phyloP scores from a whole-genome alignment of 495 filamentous ascomycete species.

The Jackrogersella minutella region DNA sequence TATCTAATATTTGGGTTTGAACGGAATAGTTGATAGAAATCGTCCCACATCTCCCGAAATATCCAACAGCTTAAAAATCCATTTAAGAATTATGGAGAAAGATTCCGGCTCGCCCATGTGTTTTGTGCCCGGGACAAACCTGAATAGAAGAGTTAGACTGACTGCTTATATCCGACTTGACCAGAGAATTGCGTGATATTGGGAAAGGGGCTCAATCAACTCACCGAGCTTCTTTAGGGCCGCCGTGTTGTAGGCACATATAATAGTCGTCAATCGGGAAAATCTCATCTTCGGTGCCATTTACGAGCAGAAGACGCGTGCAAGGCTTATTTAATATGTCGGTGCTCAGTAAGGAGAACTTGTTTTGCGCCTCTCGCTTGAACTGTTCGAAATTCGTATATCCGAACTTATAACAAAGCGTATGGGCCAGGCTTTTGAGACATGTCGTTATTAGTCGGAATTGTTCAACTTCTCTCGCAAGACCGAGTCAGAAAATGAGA shows the following conservation, averaged over 20 bases:
- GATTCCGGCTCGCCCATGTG: slow-evolving; percentile 37
- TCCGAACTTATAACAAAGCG: slow-evolving; percentile 72
- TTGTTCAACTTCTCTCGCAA: neutral
- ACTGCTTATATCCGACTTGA: neutral
- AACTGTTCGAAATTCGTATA: slow-evolving; percentile 61
- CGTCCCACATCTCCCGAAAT: slow-evolving; percentile 19
- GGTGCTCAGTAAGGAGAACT: slow-evolving; percentile 71
- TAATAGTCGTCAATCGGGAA: slow-evolving; percentile 76
- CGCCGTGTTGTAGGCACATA: slow-evolving; percentile 65
- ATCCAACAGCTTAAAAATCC: slow-evolving; percentile 36
- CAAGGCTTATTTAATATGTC: slow-evolving; percentile 70
- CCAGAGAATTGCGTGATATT: too few species aligned
- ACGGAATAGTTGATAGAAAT: slow-evolving; percentile 36
- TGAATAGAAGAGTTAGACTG: slow-evolving; percentile 1
- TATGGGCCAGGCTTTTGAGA: slow-evolving; percentile 58
- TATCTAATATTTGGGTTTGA: slow-evolving; percentile 27
- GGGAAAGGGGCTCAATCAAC: neutral
- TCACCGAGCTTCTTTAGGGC: slow-evolving; percentile 68
- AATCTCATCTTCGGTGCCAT: slow-evolving; percentile 71
- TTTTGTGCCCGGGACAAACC: slow-evolving; percentile 26
- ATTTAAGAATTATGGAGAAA: slow-evolving; percentile 23
- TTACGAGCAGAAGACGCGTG: slow-evolving; percentile 68
- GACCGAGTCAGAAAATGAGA: neutral
- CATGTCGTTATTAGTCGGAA: slow-evolving; percentile 2
- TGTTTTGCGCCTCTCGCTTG: slow-evolving; percentile 62